phyloP scores from a whole-genome alignment of 164 flowering plant genomes.

The Protea cynaroides region DNA sequence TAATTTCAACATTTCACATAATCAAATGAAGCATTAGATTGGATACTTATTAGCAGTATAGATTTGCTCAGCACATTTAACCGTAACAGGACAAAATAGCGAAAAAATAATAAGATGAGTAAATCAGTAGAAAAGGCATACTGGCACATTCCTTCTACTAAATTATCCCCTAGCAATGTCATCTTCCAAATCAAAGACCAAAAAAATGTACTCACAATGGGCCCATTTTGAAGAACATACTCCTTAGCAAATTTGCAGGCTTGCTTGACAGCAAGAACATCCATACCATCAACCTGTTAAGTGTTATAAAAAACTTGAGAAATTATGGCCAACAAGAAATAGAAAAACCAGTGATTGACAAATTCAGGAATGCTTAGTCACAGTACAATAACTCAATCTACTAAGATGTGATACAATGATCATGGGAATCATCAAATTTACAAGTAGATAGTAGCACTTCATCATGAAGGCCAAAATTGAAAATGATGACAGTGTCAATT shows the following conservation, averaged over 20 bases:
- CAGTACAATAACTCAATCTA: not conserved
- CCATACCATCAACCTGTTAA: slow-evolving; percentile 97
- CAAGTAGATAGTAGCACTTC: not conserved
- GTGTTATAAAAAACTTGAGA: slow-evolving; percentile 8
- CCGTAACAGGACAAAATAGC: no score
- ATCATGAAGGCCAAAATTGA: no score
- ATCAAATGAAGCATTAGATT: no score
- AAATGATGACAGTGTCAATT: no score
- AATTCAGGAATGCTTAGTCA: not conserved
- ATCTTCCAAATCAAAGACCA: not conserved
- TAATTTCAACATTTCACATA: no score
- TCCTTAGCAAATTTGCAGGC: slow-evolving; percentile 97
- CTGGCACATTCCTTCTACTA: no score
- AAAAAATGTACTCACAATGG: slow-evolving; percentile 59
- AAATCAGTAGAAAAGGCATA: no score
- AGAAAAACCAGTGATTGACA: not conserved
- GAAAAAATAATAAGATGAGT: no score
- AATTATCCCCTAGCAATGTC: no score
- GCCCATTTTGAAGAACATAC: slow-evolving; percentile 86
- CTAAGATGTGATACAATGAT: not conserved
- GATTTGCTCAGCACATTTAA: no score
- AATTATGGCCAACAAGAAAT: not conserved
- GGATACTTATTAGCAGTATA: no score
- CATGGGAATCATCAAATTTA: not conserved
- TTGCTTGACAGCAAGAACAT: slow-evolving; percentile 94